A percentile compares a stretch with the other conserved stretches of the same genome.
Evolutionary conservation across 192 early-diverging fungal genomes (phyloP).

Genomic region (Coemansia sp.): DNA sequence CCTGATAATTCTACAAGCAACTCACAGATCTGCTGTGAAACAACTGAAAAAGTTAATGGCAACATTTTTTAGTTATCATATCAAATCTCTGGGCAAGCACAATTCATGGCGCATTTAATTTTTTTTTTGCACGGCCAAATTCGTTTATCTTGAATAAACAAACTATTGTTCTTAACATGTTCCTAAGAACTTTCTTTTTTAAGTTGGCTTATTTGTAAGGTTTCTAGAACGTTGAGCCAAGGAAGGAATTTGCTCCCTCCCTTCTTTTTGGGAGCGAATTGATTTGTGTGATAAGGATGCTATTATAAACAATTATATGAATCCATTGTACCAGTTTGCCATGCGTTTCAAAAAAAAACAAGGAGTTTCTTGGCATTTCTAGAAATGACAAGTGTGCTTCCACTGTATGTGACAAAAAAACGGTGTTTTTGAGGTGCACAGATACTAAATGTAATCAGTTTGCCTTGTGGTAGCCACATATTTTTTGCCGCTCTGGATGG

Average conservation of each 20-base stretch:
- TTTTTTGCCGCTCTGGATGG: not conserved
- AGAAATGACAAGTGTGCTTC: not conserved
- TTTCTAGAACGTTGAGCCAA: not conserved
- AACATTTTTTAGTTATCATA: not conserved
- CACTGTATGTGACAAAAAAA: not conserved
- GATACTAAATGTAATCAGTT: not conserved
- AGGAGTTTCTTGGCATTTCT: not conserved
- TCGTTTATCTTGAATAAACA: not conserved
- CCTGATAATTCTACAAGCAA: not conserved
- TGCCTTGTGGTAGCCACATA: not conserved
- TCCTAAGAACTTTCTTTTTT: not conserved
- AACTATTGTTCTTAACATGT: not conserved
- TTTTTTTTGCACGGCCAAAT: not conserved
- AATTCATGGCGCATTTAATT: not conserved
- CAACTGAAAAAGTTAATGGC: not conserved
- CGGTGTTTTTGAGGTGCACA: not conserved
- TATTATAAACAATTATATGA: constrained; percentile 2
- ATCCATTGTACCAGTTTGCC: not conserved
- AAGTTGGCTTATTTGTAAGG: not conserved
- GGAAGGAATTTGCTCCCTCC: not conserved
- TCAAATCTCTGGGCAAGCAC: not conserved
- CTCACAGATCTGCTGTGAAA: not conserved
- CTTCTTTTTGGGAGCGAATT: not conserved
- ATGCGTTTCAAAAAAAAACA: not conserved
- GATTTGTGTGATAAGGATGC: not conserved